Evolutionary conservation across 805 yeast genomes (phyloP), one percentile per base, ranked within the genome.

Genomic region (Scheffersomyces amazonensis): DNA sequence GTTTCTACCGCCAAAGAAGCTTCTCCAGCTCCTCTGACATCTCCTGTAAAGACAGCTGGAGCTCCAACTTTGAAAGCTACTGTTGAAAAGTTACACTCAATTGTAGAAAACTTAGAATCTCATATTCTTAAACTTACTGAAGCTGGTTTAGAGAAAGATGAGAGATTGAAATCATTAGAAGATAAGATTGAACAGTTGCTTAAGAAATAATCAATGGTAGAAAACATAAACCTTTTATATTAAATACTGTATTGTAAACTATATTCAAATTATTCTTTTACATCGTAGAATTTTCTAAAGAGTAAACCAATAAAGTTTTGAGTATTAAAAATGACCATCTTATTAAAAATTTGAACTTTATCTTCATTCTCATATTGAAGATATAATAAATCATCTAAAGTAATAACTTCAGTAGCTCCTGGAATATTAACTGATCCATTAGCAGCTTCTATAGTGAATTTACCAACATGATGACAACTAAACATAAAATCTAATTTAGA

Each of bases 401-500:
- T 73, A 16, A 91, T 56, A 10, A 76, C 69, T 25, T 66, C 73
- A 22, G 62, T 54, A n/a, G 82, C 75, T 16, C 78, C 83, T 19
- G 81, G 76, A 27, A 78, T 79, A 31, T 80, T 84, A n/a, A 81
- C 73, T 2, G 81, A 66, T 6, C 88, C 90, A 54, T 75, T 78
- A 3, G 87, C 78, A 8, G 87, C 85, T 36, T 90, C 93, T 16
- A 93, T 69, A 4, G 76, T 75, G 53, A 87, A 88, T 19, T 71
- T 73, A 1, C 91, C 91, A 6, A 79, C 81, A 44, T 76, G 69
- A 50, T 86, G 87, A 53, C 91, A 83, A 44, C 84, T 77, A 53
- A 88, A 81, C 62, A 84, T 78, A 53, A 91, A 80, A 43, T 77
- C 79, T 18, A 88, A 71, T 50, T 83, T 85, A 13, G 84, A 83